These are phyloP conservation scores for Amesomyces nigricolor DNA, from an alignment of 2,329 filamentous ascomycete species.

Conservation along the genomic window DNA sequence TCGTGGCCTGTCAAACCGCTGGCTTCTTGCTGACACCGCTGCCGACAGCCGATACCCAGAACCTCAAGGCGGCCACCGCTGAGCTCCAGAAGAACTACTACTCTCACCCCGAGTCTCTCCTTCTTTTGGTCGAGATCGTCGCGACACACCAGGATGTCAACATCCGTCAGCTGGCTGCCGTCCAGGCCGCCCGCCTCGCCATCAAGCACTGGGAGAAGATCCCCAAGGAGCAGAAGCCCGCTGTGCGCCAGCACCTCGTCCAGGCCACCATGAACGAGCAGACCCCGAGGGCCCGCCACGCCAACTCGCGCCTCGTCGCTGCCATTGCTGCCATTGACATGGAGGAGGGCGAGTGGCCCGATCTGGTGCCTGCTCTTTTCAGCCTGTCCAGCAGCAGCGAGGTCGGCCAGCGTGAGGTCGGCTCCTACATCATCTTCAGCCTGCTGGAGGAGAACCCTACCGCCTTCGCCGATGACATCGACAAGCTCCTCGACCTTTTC, in stretches of 20 bases:
- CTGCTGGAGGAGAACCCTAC: slow-evolving; percentile 84
- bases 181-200: slow-evolving; percentile 80
- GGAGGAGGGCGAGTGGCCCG: slow-evolving; percentile 76
- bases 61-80: slow-evolving; percentile 83
- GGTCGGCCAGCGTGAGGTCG: slow-evolving; percentile 78
- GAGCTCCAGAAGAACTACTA: slow-evolving; percentile 93
- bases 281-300: slow-evolving; percentile 72
- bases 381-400: slow-evolving; percentile 71
- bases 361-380: slow-evolving; percentile 72
- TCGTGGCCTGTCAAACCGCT: background rate
- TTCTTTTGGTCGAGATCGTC: slow-evolving; percentile 82
- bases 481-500: slow-evolving; percentile 77
- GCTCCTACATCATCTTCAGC: slow-evolving; percentile 87
- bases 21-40: slow-evolving; percentile 31
- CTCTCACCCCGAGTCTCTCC: slow-evolving; percentile 73
- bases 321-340: slow-evolving; percentile 82
- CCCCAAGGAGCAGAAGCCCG: slow-evolving; percentile 67
- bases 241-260: slow-evolving; percentile 76
- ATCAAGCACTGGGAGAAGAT: slow-evolving; percentile 79
- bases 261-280: slow-evolving; percentile 78
- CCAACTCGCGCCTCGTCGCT: slow-evolving; percentile 80
- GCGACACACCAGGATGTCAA: slow-evolving; percentile 67
- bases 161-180: slow-evolving; percentile 83
- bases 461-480: slow-evolving; percentile 74
- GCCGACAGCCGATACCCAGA: slow-evolving; percentile 71